These are phyloP conservation scores for Colletotrichum ledebouriae DNA, from an alignment of 2,329 filamentous ascomycete species.

Conservation along the genomic window DNA sequence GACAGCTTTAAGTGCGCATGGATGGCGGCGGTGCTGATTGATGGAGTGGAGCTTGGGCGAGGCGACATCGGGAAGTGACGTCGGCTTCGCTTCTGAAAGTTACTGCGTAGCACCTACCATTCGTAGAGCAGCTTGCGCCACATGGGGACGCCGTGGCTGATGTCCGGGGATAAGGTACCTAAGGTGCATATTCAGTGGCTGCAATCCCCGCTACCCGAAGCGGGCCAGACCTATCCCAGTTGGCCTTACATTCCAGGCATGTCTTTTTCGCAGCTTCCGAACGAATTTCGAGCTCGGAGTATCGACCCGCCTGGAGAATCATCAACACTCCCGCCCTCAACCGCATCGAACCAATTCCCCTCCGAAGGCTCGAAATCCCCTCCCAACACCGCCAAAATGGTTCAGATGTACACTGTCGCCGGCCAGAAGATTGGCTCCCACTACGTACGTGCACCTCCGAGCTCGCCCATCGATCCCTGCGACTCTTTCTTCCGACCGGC, in stretches of 20 bases:
- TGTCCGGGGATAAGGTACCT: neutral
- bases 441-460: slow-evolving; percentile 62
- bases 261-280: slow-evolving; percentile 35
- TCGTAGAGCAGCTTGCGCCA: slow-evolving; percentile 28
- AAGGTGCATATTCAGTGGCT: slow-evolving; percentile 14
- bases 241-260: slow-evolving; percentile 37
- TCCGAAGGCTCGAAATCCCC: slow-evolving; percentile 45
- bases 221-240: neutral
- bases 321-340: slow-evolving; percentile 47
- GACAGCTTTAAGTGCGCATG: slow-evolving; percentile 34
- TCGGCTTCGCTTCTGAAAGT: slow-evolving; percentile 27
- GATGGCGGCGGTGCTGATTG: slow-evolving; percentile 11
- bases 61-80: slow-evolving; percentile 33
- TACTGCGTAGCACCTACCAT: slow-evolving; percentile 14
- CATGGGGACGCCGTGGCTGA: slow-evolving; percentile 3
- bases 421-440: slow-evolving; percentile 73
- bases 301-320: slow-evolving; percentile 35
- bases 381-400: slow-evolving; percentile 57
- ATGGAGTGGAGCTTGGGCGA: slow-evolving; percentile 15
- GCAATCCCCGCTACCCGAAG: slow-evolving; percentile 19
- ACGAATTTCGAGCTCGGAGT: slow-evolving; percentile 44
- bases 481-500: slow-evolving; percentile 13
- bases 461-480: slow-evolving; percentile 23
- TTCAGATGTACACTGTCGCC: slow-evolving; percentile 66
- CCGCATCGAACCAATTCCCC: slow-evolving; percentile 47